Percentiles rank a stretch among this genome's conserved stretches.
These are phyloP conservation scores for Miscanthus lutarioriparius DNA, from an alignment of 176 grass and related monocot species.

Conservation along the genomic window DNA sequence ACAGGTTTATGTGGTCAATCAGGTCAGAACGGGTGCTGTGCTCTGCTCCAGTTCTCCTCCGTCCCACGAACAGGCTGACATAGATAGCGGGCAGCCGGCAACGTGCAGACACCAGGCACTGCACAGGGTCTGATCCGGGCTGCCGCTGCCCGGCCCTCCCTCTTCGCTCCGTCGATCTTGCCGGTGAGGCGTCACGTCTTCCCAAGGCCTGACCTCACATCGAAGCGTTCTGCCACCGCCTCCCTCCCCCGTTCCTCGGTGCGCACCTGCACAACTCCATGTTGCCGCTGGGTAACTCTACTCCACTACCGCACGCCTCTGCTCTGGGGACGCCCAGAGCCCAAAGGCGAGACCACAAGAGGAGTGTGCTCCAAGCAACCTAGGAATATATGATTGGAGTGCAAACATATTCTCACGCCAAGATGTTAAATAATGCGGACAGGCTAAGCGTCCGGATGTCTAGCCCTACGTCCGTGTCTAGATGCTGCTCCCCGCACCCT, in stretches of 20 bases:
- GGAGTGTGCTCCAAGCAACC: background rate
- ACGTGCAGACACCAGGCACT: slow-evolving; percentile 14
- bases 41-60: too few relatives aligned
- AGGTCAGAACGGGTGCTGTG: too few relatives aligned
- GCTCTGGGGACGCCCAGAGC: fast-evolving
- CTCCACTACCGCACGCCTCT: background rate
- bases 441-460: too few relatives aligned
- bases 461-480: too few relatives aligned
- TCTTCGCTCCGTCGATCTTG: background rate
- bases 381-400: background rate
- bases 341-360: too few relatives aligned
- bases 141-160: too few relatives aligned
- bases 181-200: background rate
- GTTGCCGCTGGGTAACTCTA: background rate
- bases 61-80: too few relatives aligned
- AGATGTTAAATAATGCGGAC: too few relatives aligned
- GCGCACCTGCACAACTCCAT: background rate
- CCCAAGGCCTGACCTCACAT: slow-evolving; percentile 39
- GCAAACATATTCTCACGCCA: background rate
- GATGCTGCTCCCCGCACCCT: too few relatives aligned
- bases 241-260: background rate
- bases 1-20: too few relatives aligned
- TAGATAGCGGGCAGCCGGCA: too few relatives aligned
- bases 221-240: slow-evolving; percentile 45
- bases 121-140: slow-evolving; percentile 11